A percentile compares a stretch with the other conserved stretches of the same genome.
Conservation (phyloP, 2,329 filamentous ascomycete genomes). For the Myriosclerotinia curreyana region DNA sequence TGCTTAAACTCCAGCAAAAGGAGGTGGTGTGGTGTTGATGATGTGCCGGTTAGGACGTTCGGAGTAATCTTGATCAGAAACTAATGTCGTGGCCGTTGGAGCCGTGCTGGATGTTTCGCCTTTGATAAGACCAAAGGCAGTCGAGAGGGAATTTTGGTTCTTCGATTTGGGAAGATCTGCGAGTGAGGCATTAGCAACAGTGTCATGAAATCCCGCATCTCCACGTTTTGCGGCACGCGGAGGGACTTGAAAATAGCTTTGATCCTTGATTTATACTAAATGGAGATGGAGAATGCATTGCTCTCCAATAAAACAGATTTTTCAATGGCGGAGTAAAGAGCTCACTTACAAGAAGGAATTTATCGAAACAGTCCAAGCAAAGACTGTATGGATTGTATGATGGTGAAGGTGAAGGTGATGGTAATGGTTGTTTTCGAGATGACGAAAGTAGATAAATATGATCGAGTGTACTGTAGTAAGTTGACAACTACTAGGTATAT, state of each 20-base stretch:
- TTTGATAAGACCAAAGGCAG: constrained; percentile 68
- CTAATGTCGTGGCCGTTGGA: constrained; percentile 58
- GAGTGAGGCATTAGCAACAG: constrained; percentile 14
- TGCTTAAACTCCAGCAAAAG: constrained; percentile 52
- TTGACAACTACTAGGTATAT: not conserved
- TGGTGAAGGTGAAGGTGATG: no score
- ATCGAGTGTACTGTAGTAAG: not conserved
- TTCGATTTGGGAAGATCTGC: constrained; percentile 17
- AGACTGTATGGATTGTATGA: not conserved
- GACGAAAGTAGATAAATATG: not conserved
- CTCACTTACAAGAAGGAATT: not conserved
- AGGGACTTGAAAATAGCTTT: not conserved
- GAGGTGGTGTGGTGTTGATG: constrained; percentile 63
- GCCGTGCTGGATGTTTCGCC: constrained; percentile 59
- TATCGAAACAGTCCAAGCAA: not conserved
- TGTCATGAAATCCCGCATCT: constrained; percentile 16
- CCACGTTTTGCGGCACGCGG: not conserved
- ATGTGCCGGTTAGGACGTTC: constrained; percentile 62
- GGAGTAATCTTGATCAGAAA: constrained; percentile 69
- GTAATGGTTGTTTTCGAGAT: not conserved
- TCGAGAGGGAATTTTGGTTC: constrained; percentile 25
- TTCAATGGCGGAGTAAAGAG: constrained; percentile 2
- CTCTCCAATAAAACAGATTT: not conserved
- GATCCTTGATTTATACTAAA: not conserved
- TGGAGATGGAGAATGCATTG: not conserved